Base-by-base conservation (phyloP, 2,329 filamentous ascomycete genomes). In the Sclerotinia glacialis region DNA sequence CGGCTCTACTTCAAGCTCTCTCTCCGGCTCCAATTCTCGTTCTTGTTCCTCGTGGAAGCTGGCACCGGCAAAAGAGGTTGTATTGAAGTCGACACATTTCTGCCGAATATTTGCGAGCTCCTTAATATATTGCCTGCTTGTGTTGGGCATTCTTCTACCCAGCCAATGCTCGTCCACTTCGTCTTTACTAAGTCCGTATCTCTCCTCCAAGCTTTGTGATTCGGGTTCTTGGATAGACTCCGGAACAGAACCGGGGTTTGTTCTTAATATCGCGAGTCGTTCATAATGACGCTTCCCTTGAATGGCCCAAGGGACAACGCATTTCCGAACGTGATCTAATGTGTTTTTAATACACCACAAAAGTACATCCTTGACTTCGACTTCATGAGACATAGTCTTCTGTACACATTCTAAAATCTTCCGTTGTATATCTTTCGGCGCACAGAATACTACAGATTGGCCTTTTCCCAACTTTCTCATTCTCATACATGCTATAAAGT, bases 391-490 rank as follows among this genome's bases (percentile, higher is more conserved):
- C 0, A 12, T 55, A 0, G 34, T 6, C 16, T 71, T 75, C 2
- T 55, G 63, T n/a, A 53, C 67, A 0, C 72, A 52, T 2, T 76
- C 70, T 0, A 74, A 67, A 21, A 90, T 86, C 67, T 84, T 85
- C 0, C 73, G 76, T 14, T 83, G 77, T 4, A 91, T 85, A 67
- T 92, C 89, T 0, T 79, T 72, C 0, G 86, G 82, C 0, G 86
- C 76, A 64, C 82, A 85, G 61, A 91, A 91, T 0, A 84, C 78
- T 0, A 92, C 82, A 0, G 85, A 86, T 70, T 93, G 89, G 0
- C 88, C 88, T 2, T 85, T 77, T 0, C 88, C 89, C 0, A 93
- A 80, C 67, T 88, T 85, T 14, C 89, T 77, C 83, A 92, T 86
- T n/a, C 89, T 77, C 86, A 90, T 91, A 67, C 87, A 89, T 0